Evolutionary conservation across 2,329 filamentous ascomycete genomes (phyloP).

Genomic region (Colletotrichum euphorbiae): DNA sequence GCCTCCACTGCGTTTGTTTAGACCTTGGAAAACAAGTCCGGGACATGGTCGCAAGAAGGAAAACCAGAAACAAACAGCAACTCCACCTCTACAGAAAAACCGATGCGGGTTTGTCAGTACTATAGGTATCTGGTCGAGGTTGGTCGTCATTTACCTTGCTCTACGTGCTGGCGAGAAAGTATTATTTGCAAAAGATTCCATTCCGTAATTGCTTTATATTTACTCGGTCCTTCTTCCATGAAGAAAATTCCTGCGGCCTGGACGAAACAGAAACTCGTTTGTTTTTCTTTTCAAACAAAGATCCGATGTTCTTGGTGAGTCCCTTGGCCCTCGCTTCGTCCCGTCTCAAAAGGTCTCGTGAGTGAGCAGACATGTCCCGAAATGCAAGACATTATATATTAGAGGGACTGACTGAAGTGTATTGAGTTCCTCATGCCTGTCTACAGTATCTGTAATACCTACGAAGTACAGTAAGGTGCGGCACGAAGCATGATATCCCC

Average conservation of each 20-base stretch:
- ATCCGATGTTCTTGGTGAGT: constrained; percentile 4
- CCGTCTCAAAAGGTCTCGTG: constrained; percentile 28
- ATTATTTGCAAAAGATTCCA: neutral
- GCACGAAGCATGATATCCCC: no score
- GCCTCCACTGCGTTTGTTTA: constrained; percentile 28
- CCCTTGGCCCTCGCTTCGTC: constrained; percentile 30
- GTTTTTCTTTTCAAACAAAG: constrained; percentile 11
- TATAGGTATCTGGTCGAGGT: neutral
- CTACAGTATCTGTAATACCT: neutral
- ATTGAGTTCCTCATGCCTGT: constrained; percentile 8
- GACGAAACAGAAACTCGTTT: constrained; percentile 1
- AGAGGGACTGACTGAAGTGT: constrained; percentile 1
- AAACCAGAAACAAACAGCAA: constrained; percentile 22
- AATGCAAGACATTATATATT: constrained; percentile 19
- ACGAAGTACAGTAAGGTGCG: no score
- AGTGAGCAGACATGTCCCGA: constrained; percentile 11
- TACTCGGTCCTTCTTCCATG: neutral
- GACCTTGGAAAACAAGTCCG: constrained; percentile 26
- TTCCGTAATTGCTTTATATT: neutral
- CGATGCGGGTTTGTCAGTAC: constrained; percentile 4
- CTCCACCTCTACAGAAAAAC: constrained; percentile 12
- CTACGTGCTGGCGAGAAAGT: neutral
- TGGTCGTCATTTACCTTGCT: neutral
- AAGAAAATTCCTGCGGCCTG: constrained; percentile 21
- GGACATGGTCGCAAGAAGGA: constrained; percentile 22